Base-by-base conservation (phyloP, 305 asterid species). In the Fraxinus baroniana region DNA sequence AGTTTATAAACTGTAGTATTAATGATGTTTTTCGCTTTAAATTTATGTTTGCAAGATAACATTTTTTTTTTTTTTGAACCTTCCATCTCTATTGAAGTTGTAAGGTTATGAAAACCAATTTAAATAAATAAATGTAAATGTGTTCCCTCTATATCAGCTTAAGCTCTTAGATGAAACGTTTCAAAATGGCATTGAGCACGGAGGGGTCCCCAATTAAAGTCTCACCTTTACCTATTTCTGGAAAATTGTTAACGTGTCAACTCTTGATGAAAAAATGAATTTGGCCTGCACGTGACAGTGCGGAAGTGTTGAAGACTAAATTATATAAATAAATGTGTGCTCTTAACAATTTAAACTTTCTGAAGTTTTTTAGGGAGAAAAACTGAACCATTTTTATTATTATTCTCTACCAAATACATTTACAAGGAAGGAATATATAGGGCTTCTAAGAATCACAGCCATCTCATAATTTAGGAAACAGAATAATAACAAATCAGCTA, bases 1-100 rank as follows among this genome's bases (percentile, higher is more conserved):
- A 91, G 98, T 86, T 39, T 7, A 68, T 36, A 70, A 36, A 70
- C 37, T 62, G 46, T 2, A 26, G 41, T 70, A 30, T 70, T 70
- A 70, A 12, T 30, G 3, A 28, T 6, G 10, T 70, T 70, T 70
- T 30, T 28, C 5, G 33, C 73, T 26, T 24, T 55, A 52, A 52
- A 17, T 52, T 17, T 52, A 17, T 52, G 62, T 52, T 52, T 7
- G 62, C 8, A 52, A 52, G 62, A 4, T 52, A 52, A 52, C 8
- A n/a, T 1, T 41, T 39, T 39, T 37, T 7, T 7, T 37, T 36
- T 36, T 36, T 36, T 5, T 6, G 12, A 39, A 8, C 7, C 60
- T 49, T 49, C 60, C n/a, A 1, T 15, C 20, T 52, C 9, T n/a
- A 15, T n/a, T n/a, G 24, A 55, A 55, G 66, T 55, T 55, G 9